Conservation (phyloP, 176 grass and related monocot genomes). For the Calamus simplicifolius region DNA sequence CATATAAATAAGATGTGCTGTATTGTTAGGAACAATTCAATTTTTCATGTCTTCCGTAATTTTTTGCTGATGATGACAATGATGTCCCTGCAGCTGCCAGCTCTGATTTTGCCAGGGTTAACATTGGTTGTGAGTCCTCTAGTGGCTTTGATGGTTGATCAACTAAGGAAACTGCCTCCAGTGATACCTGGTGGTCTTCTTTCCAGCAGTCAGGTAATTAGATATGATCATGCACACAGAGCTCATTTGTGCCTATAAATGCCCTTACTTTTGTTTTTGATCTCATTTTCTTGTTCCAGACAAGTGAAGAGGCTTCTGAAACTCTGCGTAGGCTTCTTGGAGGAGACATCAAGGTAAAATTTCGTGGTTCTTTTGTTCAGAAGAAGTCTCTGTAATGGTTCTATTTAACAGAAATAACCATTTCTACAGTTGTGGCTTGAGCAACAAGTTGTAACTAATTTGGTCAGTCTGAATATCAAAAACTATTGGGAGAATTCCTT, state of each 20-base stretch:
- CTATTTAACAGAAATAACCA: too few species aligned
- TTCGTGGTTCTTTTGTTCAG: slow-evolving; percentile 1
- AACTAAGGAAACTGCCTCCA: slow-evolving; percentile 81
- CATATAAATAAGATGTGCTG: too few species aligned
- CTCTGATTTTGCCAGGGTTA: slow-evolving; percentile 78
- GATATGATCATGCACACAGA: background rate
- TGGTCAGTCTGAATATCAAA: too few species aligned
- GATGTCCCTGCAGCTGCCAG: slow-evolving; percentile 47
- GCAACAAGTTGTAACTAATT: too few species aligned
- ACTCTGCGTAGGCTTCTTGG: slow-evolving; percentile 52
- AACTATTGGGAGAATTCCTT: too few species aligned
- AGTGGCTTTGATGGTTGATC: slow-evolving; percentile 91
- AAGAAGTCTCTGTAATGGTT: too few species aligned
- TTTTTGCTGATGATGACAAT: slow-evolving; percentile 5
- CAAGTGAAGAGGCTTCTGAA: slow-evolving; percentile 54
- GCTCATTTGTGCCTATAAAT: too few species aligned
- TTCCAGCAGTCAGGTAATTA: slow-evolving; percentile 75
- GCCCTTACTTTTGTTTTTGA: slow-evolving; percentile 1
- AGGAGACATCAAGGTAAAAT: slow-evolving; percentile 77
- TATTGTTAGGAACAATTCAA: background rate
- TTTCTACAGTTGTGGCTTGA: too few species aligned
- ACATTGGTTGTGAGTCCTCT: slow-evolving; percentile 94
- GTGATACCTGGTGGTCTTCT: slow-evolving; percentile 78
- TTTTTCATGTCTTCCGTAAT: background rate
- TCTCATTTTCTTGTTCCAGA: slow-evolving; percentile 34